These are phyloP conservation scores for Pythium sukuiense DNA, from an alignment of 352 stramenopile genomes.

Conservation along the genomic window DNA sequence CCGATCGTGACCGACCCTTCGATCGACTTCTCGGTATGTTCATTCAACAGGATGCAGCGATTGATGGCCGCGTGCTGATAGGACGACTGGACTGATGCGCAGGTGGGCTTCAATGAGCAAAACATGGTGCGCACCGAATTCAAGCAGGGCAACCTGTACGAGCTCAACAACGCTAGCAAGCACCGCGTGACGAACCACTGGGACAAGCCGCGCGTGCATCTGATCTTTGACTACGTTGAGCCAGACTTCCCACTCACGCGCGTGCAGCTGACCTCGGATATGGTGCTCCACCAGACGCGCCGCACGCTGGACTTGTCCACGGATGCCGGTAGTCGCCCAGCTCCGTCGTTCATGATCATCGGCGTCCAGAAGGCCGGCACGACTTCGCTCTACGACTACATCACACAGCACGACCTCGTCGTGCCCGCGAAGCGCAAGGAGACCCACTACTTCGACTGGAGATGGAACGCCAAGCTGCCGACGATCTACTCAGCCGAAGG, in stretches of 20 bases:
- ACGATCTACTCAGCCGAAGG: constrained; percentile 55
- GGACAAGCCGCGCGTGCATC: constrained; percentile 91
- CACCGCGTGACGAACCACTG: constrained; percentile 94
- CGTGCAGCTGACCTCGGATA: constrained; percentile 83
- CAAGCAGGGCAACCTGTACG: constrained; percentile 93
- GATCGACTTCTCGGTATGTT: constrained; percentile 67
- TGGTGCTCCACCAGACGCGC: constrained; percentile 94
- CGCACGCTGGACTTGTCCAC: constrained; percentile 92
- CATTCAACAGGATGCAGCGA: not conserved
- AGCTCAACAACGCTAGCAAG: constrained; percentile 99
- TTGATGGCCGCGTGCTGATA: not conserved
- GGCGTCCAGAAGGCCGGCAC: constrained; percentile 97
- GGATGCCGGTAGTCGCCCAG: constrained; percentile 67
- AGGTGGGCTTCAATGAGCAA: constrained; percentile 83
- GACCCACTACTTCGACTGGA: constrained; percentile 99
- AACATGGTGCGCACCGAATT: constrained; percentile 91
- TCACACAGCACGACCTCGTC: constrained; percentile 95
- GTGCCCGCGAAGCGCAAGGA: constrained; percentile 91
- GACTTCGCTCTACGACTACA: constrained; percentile 97
- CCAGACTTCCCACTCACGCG: constrained; percentile 56
- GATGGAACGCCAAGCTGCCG: constrained; percentile 88
- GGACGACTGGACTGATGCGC: not conserved
- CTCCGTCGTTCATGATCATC: constrained; percentile 94
- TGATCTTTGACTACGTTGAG: constrained; percentile 99
- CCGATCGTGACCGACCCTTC: constrained; percentile 90